Base-by-base conservation (phyloP, 345 rosid genomes). In the Arabidopsis suecica region DNA sequence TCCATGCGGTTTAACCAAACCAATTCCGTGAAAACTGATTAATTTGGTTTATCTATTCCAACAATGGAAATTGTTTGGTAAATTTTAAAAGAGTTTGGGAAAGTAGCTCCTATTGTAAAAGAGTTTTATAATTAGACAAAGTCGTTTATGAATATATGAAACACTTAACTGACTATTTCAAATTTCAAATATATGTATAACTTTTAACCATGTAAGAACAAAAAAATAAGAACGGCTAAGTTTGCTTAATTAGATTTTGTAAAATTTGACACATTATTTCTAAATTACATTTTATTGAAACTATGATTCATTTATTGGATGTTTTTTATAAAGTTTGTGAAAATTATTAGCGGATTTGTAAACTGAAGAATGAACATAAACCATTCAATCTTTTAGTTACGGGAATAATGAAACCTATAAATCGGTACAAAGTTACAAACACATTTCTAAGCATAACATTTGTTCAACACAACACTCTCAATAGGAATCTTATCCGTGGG, bases 381-480 rank as follows among this genome's bases (percentile, higher is more conserved):
- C 44, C 50, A 41, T 13, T 62, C 45, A 3, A 62, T n/a, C 56
- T 23, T 51, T 3, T 11, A 33, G 32, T 18, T 10, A 65, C 13
- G 13, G 59, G 33, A 20, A 34, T 9, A 13, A 67, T 8, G n/a
- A 67, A 67, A 7, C 45, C 33, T 12, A 18, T 45, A 9, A 30
- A 44, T 2, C 32, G 32, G 32, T 28, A 28, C 32, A 28, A 18
- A 32, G 61, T 9, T 25, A 44, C 53, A 51, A n/a, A 9, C 33
- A 64, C 32, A 41, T 42, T 32, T 56, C 57, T 73, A 73, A 47
- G 65, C 61, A 47, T 70, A 53, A 77, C 96, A 92, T 44, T 75
- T 81, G 25, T 75, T 78, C 66, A 88, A 53, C 48, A 51, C 2
- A 28, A 88, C 82, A 47, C 77, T 71, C n/a, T 89, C 93, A 28